phyloP scores from a whole-genome alignment of 2,329 filamentous ascomycete species.

The Pleomassaria siparia region DNA sequence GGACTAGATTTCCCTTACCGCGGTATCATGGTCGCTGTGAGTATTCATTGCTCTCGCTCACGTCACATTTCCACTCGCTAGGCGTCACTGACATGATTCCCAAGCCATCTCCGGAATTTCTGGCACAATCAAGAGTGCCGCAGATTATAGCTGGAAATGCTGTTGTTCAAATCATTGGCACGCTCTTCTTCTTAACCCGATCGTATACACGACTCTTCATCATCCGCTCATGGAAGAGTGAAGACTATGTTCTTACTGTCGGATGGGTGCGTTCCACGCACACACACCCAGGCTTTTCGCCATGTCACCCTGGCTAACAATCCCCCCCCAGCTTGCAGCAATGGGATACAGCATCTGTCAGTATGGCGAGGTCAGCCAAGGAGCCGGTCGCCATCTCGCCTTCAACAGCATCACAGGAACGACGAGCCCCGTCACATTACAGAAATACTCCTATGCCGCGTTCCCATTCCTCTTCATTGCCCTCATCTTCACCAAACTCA shows the following conservation, averaged over 20 bases:
- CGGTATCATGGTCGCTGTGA: background rate
- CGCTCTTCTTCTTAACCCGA: background rate
- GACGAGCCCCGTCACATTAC: constrained; percentile 11
- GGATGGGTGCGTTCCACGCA: constrained; percentile 24
- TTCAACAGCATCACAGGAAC: constrained; percentile 1
- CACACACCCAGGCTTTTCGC: background rate
- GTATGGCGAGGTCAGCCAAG: constrained; percentile 21
- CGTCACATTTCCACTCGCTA: background rate
- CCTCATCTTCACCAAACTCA: constrained; percentile 21
- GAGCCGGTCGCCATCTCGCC: constrained; percentile 18
- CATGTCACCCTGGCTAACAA: background rate
- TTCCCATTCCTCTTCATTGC: constrained; percentile 17
- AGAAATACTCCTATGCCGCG: constrained; percentile 23
- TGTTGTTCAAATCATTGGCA: constrained; percentile 1
- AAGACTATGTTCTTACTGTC: constrained; percentile 18
- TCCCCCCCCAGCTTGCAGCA: constrained; percentile 11
- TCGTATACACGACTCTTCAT: constrained; percentile 1
- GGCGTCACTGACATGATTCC: background rate
- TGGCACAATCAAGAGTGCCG: background rate
- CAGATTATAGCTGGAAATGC: background rate
- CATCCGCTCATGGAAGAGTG: background rate
- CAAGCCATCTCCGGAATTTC: background rate
- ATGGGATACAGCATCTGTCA: constrained; percentile 23
- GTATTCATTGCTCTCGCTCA: background rate
- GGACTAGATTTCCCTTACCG: background rate